These are phyloP conservation scores for Amyloporia xantha DNA, from an alignment of 768 basidiomycete genomes.

Conservation along the genomic window DNA sequence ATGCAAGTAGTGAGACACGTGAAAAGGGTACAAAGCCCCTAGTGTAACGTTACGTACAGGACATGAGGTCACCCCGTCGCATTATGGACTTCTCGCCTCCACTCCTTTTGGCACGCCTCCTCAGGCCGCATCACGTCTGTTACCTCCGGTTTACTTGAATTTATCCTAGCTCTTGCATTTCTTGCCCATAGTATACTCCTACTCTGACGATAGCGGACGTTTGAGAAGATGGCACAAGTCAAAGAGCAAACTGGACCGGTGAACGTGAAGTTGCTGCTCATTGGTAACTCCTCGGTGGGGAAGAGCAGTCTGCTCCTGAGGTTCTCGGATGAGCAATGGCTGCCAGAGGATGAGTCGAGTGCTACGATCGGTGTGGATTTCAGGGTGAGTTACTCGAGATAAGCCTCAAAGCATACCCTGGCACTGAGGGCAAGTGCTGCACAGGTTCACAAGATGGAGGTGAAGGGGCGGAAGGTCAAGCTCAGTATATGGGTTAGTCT, in stretches of 20 bases:
- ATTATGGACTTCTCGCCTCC: constrained; percentile 2
- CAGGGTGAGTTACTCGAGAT: constrained; percentile 45
- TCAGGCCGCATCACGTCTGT: background rate
- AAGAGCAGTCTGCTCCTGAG: constrained; percentile 86
- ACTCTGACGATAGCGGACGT: background rate
- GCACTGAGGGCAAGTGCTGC: background rate
- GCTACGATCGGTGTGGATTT: constrained; percentile 86
- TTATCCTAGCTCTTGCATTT: background rate
- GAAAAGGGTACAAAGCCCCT: background rate
- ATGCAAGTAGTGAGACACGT: background rate
- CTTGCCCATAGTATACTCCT: background rate
- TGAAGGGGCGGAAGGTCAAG: constrained; percentile 80
- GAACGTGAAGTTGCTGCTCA: constrained; percentile 79
- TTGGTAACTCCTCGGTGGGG: constrained; percentile 87
- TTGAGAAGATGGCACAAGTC: constrained; percentile 5
- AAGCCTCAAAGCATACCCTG: background rate
- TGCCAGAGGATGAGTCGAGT: constrained; percentile 84
- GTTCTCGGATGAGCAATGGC: constrained; percentile 96
- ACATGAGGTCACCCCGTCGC: constrained; percentile 12
- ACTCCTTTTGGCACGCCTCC: constrained; percentile 4
- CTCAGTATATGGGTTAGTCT: constrained; percentile 96
- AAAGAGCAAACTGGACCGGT: constrained; percentile 34
- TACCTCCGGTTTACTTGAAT: background rate
- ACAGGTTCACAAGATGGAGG: constrained; percentile 84
- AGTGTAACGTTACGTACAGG: constrained; percentile 1